Evolutionary conservation across 805 yeast genomes (phyloP).

Genomic region (Saccharomycopsis fibuligera): DNA sequence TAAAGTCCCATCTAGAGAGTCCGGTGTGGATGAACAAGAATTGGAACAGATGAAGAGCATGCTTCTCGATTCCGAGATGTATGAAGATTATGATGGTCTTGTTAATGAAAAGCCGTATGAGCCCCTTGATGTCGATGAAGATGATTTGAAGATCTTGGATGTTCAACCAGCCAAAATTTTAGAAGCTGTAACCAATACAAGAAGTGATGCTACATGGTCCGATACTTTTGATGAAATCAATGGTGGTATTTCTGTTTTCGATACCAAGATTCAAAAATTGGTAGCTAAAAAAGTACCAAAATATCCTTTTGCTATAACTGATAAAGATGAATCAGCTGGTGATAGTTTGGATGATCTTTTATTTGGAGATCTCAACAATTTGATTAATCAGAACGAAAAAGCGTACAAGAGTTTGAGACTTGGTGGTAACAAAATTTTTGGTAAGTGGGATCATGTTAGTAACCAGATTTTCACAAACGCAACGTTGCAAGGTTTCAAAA

Average conservation of each 20-base stretch:
- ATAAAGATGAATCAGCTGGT: constrained; percentile 22
- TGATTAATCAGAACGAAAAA: constrained; percentile 26
- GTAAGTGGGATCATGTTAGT: constrained; percentile 7
- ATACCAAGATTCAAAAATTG: constrained; percentile 25
- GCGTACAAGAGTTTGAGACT: constrained; percentile 28
- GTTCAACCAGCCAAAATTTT: constrained; percentile 23
- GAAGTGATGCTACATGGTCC: constrained; percentile 5
- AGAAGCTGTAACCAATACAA: constrained; percentile 1
- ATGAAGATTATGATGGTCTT: constrained; percentile 27
- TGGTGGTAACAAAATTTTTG: constrained; percentile 12
- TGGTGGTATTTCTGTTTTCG: constrained; percentile 28
- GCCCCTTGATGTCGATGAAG: constrained; percentile 46
- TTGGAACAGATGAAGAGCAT: constrained; percentile 4
- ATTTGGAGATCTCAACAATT: constrained; percentile 40
- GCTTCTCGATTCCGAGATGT: constrained; percentile 23
- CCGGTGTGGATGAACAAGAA: background rate
- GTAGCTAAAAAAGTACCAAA: constrained; percentile 12
- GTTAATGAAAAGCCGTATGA: constrained; percentile 64
- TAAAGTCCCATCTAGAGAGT: too few relatives aligned
- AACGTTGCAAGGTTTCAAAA: background rate
- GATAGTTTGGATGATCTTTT: constrained; percentile 38
- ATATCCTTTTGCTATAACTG: constrained; percentile 13
- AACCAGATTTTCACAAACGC: constrained; percentile 6
- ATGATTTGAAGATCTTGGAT: constrained; percentile 38
- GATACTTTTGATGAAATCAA: constrained; percentile 8